These are phyloP conservation scores for Lasiosphaeria hispida DNA, from an alignment of 495 filamentous ascomycete species.

Conservation along the genomic window DNA sequence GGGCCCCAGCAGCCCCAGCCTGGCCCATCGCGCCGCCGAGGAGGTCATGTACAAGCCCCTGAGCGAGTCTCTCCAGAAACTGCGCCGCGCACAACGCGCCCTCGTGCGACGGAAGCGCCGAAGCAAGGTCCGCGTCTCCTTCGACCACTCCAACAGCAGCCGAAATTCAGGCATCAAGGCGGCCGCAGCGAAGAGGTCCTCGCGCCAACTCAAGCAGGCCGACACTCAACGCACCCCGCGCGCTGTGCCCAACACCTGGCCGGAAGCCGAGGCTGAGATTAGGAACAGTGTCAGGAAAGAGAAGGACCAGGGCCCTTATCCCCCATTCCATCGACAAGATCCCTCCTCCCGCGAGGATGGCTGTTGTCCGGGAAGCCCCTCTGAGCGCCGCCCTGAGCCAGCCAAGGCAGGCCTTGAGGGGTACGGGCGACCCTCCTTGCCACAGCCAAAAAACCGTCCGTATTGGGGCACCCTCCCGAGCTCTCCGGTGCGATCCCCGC, in stretches of 20 bases:
- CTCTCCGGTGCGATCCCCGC: constrained; percentile 12
- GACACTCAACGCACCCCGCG: neutral
- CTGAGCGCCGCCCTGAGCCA: constrained; percentile 9
- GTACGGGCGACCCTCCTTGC: neutral
- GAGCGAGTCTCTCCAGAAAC: constrained; percentile 26
- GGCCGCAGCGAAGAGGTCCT: constrained; percentile 5
- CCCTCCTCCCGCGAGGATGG: constrained; percentile 6
- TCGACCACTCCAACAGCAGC: constrained; percentile 18
- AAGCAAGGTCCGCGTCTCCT: constrained; percentile 29
- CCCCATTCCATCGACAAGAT: neutral
- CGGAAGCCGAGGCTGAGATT: constrained; percentile 1
- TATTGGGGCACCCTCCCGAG: constrained; percentile 15
- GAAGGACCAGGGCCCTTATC: constrained; percentile 12
- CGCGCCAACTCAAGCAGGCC: constrained; percentile 7
- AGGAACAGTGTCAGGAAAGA: constrained; percentile 5
- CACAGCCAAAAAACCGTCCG: constrained; percentile 3
- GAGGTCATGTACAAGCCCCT: constrained; percentile 36
- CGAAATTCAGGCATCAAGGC: constrained; percentile 6
- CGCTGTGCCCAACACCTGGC: constrained; percentile 1
- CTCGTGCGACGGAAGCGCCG: constrained; percentile 19
- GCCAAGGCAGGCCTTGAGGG: constrained; percentile 4
- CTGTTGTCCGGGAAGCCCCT: constrained; percentile 20
- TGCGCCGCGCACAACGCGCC: constrained; percentile 29
- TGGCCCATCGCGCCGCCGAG: constrained; percentile 36
- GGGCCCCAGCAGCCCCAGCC: constrained; percentile 17